Conservation (phyloP, 208 protist genomes). For the Plasmodiophora brassicae region DNA sequence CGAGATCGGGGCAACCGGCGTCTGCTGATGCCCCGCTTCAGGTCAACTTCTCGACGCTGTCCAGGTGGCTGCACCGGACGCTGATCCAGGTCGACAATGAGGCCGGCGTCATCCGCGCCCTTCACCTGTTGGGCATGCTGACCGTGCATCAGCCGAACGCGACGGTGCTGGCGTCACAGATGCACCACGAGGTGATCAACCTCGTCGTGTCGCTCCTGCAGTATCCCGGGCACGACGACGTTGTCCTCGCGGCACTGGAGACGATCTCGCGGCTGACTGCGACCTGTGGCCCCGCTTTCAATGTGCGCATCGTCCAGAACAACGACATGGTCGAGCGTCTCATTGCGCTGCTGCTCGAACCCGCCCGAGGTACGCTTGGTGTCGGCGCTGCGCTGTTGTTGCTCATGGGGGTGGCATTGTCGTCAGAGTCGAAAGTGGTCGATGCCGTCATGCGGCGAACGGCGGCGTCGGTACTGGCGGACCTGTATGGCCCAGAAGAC, state of each 20-base stretch:
- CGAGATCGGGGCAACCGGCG: not conserved
- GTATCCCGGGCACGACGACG: not conserved
- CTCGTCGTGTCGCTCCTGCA: not conserved
- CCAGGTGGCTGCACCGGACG: not conserved
- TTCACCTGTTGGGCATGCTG: not conserved
- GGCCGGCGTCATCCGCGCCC: not conserved
- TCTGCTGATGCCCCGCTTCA: not conserved
- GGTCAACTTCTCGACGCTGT: not conserved
- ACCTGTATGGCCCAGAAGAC: conserved; percentile 24
- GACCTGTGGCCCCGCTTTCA: not conserved
- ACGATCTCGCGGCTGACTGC: not conserved
- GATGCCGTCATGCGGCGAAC: conserved; percentile 3
- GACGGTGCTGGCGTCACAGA: not conserved
- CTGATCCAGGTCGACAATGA: not conserved
- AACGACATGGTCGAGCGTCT: not conserved
- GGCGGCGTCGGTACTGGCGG: not conserved
- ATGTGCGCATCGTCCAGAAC: not conserved
- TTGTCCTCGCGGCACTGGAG: not conserved
- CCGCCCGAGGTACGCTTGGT: not conserved
- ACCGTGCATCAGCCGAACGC: not conserved
- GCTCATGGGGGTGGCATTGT: not conserved
- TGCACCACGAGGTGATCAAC: not conserved
- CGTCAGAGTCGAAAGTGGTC: not conserved
- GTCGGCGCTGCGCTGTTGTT: not conserved
- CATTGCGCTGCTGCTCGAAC: not conserved